Base-by-base conservation (phyloP, 75 land plant genomes). In the Chamaecyparis obtusa region DNA sequence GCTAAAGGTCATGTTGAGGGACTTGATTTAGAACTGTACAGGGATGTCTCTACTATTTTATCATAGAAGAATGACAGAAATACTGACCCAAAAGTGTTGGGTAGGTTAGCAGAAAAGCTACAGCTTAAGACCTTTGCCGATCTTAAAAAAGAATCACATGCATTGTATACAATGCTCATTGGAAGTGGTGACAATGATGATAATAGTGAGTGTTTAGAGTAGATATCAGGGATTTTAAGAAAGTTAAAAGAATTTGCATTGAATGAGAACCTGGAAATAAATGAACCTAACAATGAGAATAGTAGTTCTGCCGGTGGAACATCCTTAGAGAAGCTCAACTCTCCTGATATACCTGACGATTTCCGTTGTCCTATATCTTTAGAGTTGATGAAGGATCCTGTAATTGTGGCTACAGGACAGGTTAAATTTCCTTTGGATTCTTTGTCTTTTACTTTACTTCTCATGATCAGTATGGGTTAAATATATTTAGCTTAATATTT, bases 81-180 rank as follows among this genome's bases (percentile, higher is more conserved):
- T 6, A 89, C 88, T 43, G 92, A 89, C 76, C 85, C 77, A 51
- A 88, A 41, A n/a, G 86, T 90, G 78, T 84, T 94, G 16, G 90
- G 89, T 67, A 93, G 96, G 75, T 87, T 97, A 35, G 91, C 97
- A 11, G 94, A 95, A 41, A 94, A 93, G 83, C 88, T 97, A 48
- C 92, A 95, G 16, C 90, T 97, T 51, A 92, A 87, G 86, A 93
- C 95, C 5, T 85, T 89, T 1, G 87, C 92, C 54, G 97, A 96
- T 55, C 55, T 97, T n/a, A 94, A 88, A 64, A 93, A 90, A 83
- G 99, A 97, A 87, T 87, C 92, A 5, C 88, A 90, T 32, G 97
- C 95, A n/a, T 57, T 95, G 41, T 92, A 95, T 85, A 93, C 91
- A 48, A 86, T 95, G 93, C 92, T 93, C 64, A 87, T 92, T 67